Percentiles rank a stretch among this genome's conserved stretches.
Conservation (phyloP, 116 monocot genomes). For the Iris pallida region DNA sequence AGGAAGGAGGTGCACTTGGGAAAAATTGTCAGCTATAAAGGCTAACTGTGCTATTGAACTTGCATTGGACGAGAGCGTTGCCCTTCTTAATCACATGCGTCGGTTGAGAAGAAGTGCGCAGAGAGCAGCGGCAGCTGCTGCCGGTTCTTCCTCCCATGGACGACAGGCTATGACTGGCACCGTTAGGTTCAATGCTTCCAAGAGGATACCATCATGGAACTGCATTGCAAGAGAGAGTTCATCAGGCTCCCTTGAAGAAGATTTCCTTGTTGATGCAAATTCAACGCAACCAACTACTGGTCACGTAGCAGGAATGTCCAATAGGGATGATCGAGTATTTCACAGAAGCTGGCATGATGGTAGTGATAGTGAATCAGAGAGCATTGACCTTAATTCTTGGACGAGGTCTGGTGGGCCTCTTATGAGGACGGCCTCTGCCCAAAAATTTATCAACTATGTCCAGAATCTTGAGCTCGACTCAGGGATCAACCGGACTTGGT, state of each 20-base stretch:
- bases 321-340: background rate
- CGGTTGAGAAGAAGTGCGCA: slow-evolving; percentile 66
- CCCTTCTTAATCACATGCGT: slow-evolving; percentile 83
- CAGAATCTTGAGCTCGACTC: slow-evolving; percentile 41
- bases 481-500: background rate
- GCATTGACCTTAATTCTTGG: slow-evolving; percentile 64
- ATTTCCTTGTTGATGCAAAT: slow-evolving; percentile 29
- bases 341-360: slow-evolving; percentile 37
- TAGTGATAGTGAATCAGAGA: slow-evolving; percentile 92
- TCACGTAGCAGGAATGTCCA: slow-evolving; percentile 1
- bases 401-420: slow-evolving; percentile 81
- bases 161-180: background rate
- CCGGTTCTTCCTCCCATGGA: slow-evolving; percentile 16
- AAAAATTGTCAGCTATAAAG: slow-evolving; percentile 84
- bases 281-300: slow-evolving; percentile 13
- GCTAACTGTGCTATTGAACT: slow-evolving; percentile 92
- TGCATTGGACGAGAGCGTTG: slow-evolving; percentile 81
- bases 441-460: slow-evolving; percentile 56
- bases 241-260: slow-evolving; percentile 62
- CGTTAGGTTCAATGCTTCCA: slow-evolving; percentile 35
- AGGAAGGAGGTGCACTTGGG: slow-evolving; percentile 91
- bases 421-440: slow-evolving; percentile 75
- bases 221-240: slow-evolving; percentile 80
- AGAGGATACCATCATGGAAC: slow-evolving; percentile 93
- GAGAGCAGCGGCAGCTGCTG: slow-evolving; percentile 35